Percentiles rank a stretch among this genome's conserved stretches.
Conservation (phyloP, 352 stramenopile genomes). For the Blastocystis sp. region DNA sequence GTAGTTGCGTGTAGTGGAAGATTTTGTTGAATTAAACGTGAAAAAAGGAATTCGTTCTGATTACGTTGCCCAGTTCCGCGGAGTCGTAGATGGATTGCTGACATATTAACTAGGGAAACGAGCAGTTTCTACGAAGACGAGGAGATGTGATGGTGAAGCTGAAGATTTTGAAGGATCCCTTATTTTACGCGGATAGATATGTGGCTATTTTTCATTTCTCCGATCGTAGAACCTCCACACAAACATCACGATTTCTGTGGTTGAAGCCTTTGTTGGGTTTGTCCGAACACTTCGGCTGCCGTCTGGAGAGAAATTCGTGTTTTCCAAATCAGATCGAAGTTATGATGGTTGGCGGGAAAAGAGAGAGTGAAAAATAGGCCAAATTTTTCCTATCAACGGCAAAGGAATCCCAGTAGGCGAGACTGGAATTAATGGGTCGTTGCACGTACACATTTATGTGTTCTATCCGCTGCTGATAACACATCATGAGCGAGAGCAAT, state of each 20-base stretch:
- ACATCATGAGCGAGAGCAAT: background rate
- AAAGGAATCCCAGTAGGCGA: slow-evolving; percentile 6
- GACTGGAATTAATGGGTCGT: background rate
- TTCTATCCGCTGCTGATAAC: background rate
- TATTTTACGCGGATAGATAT: slow-evolving; percentile 14
- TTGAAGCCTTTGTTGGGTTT: slow-evolving; percentile 8
- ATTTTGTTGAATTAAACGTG: background rate
- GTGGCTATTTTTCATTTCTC: background rate
- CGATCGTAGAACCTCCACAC: background rate
- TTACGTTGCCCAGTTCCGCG: background rate
- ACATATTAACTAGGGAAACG: slow-evolving; percentile 4
- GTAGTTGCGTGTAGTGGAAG: background rate
- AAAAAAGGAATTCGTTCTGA: background rate
- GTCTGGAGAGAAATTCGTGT: background rate
- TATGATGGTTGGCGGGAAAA: background rate
- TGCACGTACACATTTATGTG: background rate
- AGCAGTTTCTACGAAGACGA: slow-evolving; percentile 7
- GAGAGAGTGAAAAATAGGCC: background rate
- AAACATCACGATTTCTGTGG: background rate
- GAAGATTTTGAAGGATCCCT: background rate
- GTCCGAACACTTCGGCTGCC: background rate
- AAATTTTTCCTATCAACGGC: background rate
- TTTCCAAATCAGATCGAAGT: background rate
- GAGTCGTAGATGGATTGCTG: background rate
- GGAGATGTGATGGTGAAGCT: slow-evolving; percentile 6